Evolutionary conservation across 1,284 basidiomycete species (phyloP).

Genomic region (Cryptococcus floricola): DNA sequence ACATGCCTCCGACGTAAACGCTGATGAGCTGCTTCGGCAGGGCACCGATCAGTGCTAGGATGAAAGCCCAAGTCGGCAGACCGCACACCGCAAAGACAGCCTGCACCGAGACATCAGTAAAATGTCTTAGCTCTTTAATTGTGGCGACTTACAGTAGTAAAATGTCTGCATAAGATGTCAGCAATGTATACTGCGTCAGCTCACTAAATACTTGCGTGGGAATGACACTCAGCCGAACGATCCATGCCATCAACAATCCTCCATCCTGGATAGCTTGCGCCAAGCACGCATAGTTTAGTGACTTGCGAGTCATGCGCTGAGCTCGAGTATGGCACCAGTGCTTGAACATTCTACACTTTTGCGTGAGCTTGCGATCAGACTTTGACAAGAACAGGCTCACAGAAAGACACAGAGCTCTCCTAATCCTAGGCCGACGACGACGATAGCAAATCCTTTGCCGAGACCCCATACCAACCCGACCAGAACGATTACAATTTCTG

Average conservation of each 20-base stretch:
- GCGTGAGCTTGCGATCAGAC: neutral
- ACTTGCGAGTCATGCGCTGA: conserved; percentile 39
- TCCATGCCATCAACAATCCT: conserved; percentile 41
- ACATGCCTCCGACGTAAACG: conserved; percentile 29
- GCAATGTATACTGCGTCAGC: neutral
- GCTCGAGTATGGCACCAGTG: conserved; percentile 41
- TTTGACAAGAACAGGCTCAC: conserved; percentile 4
- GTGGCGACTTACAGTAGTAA: conserved; percentile 11
- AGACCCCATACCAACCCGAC: conserved; percentile 48
- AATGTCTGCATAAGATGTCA: conserved; percentile 10
- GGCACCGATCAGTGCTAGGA: conserved; percentile 39
- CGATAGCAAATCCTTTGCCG: conserved; percentile 42
- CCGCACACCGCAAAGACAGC: conserved; percentile 41
- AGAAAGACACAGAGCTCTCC: conserved; percentile 44
- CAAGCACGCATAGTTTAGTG: conserved; percentile 46
- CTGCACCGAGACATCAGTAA: conserved; percentile 15
- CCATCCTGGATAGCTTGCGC: conserved; percentile 41
- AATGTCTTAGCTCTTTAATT: neutral
- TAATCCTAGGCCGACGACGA: conserved; percentile 35
- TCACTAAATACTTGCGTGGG: conserved; percentile 25
- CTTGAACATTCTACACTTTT: conserved; percentile 35
- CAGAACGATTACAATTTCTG: conserved; percentile 39
- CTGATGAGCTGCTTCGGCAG: conserved; percentile 47
- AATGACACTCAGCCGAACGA: conserved; percentile 40
- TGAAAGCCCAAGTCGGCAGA: conserved; percentile 36